A percentile compares a stretch with the other conserved stretches of the same genome.
Evolutionary conservation across 169 alveolate genomes (phyloP).

Genomic region (Cryptosporidium baileyi): DNA sequence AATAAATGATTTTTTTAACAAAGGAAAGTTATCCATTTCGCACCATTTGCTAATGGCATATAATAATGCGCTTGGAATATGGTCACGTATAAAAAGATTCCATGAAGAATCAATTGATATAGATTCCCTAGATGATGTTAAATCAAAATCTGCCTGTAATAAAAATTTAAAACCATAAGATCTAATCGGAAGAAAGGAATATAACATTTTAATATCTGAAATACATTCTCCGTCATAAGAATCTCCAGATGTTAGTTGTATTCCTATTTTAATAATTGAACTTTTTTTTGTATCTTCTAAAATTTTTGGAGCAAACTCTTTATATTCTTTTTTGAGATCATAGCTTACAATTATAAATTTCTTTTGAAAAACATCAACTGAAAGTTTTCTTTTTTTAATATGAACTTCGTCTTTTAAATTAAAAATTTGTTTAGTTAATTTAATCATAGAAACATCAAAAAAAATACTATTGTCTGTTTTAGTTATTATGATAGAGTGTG

Average conservation of each 20-base stretch:
- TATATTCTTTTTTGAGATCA: neutral
- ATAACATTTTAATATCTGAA: neutral
- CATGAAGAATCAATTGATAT: constrained; percentile 21
- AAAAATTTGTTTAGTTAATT: neutral
- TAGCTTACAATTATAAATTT: constrained; percentile 17
- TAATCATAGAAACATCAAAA: neutral
- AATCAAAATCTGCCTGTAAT: constrained; percentile 72
- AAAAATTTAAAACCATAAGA: constrained; percentile 73
- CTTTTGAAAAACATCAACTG: neutral
- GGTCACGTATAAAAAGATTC: constrained; percentile 28
- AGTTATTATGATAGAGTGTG: neutral
- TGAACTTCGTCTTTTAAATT: neutral
- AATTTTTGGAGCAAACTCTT: neutral
- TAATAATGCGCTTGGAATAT: constrained; percentile 28
- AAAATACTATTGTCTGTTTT: neutral
- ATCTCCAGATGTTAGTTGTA: neutral
- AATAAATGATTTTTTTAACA: constrained; percentile 27
- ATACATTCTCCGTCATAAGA: constrained; percentile 31
- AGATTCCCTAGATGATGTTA: constrained; percentile 75
- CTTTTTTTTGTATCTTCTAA: neutral
- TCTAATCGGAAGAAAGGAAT: constrained; percentile 73
- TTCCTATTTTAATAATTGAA: constrained; percentile 13
- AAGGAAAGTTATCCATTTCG: neutral
- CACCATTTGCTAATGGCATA: neutral
- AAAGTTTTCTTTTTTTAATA: neutral